These are phyloP conservation scores for Infundibulicybe gibba DNA, from an alignment of 768 basidiomycete genomes.

Conservation along the genomic window DNA sequence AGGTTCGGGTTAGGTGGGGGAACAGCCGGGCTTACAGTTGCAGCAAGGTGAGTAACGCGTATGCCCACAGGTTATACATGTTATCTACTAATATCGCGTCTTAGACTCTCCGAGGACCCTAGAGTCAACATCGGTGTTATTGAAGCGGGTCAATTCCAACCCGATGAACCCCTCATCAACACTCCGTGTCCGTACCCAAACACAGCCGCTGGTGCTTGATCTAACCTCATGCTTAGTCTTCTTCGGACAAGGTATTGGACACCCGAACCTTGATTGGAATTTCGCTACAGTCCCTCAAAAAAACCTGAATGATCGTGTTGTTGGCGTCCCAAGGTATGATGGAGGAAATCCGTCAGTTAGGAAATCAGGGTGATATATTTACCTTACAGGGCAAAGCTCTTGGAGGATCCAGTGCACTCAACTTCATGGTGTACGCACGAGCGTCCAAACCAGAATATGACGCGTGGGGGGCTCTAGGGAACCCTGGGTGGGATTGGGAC, in stretches of 20 bases:
- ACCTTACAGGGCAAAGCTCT: not conserved
- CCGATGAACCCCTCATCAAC: not conserved
- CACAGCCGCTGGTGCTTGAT: too few relatives aligned
- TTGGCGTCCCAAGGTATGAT: not conserved
- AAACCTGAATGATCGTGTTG: not conserved
- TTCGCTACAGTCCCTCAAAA: not conserved
- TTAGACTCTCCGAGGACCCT: not conserved
- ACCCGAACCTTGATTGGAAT: not conserved
- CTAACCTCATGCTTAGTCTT: too few relatives aligned
- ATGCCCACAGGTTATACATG: too few relatives aligned
- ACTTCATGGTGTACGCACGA: not conserved
- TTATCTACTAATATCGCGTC: too few relatives aligned
- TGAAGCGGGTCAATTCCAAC: not conserved
- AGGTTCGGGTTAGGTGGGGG: not conserved
- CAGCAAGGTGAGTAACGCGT: not conserved
- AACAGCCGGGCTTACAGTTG: not conserved
- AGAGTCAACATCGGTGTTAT: not conserved
- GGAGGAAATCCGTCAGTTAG: not conserved
- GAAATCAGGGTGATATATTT: not conserved
- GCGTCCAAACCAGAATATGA: not conserved
- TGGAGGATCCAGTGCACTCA: not conserved
- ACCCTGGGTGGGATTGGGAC: not conserved
- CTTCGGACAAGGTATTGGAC: not conserved
- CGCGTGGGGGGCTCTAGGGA: not conserved
- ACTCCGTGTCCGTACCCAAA: not conserved